Evolutionary conservation across 352 stramenopile genomes (phyloP).

Genomic region (Plasmopara viticola): DNA sequence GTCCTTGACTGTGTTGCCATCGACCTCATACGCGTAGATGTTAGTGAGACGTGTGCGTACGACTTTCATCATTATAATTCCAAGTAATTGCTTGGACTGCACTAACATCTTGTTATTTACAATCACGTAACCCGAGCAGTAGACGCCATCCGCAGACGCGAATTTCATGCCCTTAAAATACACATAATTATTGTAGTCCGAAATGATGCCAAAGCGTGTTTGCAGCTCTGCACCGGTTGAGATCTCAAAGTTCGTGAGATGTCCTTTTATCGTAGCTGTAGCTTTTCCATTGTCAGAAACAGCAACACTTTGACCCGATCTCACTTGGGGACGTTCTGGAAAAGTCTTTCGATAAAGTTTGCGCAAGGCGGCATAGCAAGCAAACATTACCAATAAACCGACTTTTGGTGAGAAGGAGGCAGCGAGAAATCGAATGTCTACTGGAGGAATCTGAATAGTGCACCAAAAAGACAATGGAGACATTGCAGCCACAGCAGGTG

Average conservation of each 20-base stretch:
- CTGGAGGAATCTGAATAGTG: too few species aligned
- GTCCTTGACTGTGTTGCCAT: slow-evolving; percentile 8
- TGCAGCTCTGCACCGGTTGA: slow-evolving; percentile 25
- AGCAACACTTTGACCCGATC: too few species aligned
- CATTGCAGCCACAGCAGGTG: too few species aligned
- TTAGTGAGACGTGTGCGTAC: slow-evolving; percentile 4
- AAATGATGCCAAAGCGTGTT: slow-evolving; percentile 29
- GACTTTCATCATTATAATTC: slow-evolving; percentile 8
- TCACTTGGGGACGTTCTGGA: too few species aligned
- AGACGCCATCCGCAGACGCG: slow-evolving; percentile 8
- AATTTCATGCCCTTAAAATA: slow-evolving; percentile 15
- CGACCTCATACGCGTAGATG: slow-evolving; percentile 9
- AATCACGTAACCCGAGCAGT: slow-evolving; percentile 12
- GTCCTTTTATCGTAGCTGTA: slow-evolving; percentile 4
- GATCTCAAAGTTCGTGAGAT: slow-evolving; percentile 28
- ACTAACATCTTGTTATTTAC: slow-evolving; percentile 9
- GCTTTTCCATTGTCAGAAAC: slow-evolving; percentile 10
- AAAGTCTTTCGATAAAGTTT: too few species aligned
- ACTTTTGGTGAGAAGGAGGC: too few species aligned
- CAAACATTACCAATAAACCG: too few species aligned
- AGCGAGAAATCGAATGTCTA: too few species aligned
- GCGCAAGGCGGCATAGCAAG: too few species aligned
- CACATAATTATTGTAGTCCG: slow-evolving; percentile 33
- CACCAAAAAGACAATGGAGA: too few species aligned
- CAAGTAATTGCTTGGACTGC: slow-evolving; percentile 2